A percentile compares a stretch with the other conserved stretches of the same genome.
Conservation (phyloP, 2,329 filamentous ascomycete species). For the Penicillium aurantiogriseum region DNA sequence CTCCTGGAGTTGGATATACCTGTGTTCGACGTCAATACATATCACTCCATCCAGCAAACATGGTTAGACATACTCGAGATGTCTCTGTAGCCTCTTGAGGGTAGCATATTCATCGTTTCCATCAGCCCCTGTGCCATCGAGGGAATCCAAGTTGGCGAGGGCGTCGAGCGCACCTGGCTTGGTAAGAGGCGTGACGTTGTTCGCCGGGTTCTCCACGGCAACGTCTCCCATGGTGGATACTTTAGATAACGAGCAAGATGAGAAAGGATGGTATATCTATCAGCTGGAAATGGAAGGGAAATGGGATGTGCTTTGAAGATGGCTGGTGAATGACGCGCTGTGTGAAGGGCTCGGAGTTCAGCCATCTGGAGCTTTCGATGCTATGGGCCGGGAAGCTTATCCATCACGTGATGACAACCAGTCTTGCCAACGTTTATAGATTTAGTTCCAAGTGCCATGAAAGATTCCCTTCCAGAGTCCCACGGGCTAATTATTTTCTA, state of each 20-base stretch:
- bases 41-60: conserved; percentile 1
- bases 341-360: conserved; percentile 18
- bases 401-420: conserved; percentile 6
- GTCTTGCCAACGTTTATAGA: neutral
- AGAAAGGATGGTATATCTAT: neutral
- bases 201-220: conserved; percentile 76
- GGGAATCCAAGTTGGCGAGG: conserved; percentile 85
- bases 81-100: conserved; percentile 93
- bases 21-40: conserved; percentile 38
- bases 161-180: conserved; percentile 72
- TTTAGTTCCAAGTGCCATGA: neutral
- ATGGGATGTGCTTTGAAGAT: conserved; percentile 1
- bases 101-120: conserved; percentile 90
- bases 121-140: conserved; percentile 79
- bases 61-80: conserved; percentile 71
- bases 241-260: neutral
- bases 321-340: conserved; percentile 13
- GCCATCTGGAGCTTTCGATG: conserved; percentile 20
- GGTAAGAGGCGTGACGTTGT: conserved; percentile 73
- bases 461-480: neutral
- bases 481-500: neutral
- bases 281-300: neutral
- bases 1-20: conserved; percentile 95
- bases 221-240: conserved; percentile 73
- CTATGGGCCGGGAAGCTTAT: conserved; percentile 8